Percentiles rank a stretch among this genome's conserved stretches.
Evolutionary conservation across 2,329 filamentous ascomycete species (phyloP).

Genomic region (Lasiodiplodia gonubiensis): DNA sequence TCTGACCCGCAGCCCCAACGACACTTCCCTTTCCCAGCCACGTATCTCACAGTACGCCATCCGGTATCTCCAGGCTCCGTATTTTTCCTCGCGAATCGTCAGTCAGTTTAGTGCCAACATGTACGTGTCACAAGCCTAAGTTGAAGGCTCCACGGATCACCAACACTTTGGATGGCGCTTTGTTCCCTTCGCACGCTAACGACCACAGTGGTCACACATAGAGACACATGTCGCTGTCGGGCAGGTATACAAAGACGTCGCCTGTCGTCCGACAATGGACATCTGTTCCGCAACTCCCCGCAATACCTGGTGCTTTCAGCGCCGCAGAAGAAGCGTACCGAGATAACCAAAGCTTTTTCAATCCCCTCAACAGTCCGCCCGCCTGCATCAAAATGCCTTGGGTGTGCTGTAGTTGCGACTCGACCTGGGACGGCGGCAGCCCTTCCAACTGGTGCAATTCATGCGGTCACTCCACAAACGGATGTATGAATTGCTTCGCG

Average conservation of each 20-base stretch:
- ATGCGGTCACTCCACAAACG: constrained; percentile 9
- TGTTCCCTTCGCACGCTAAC: constrained; percentile 12
- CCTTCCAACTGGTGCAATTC: constrained; percentile 9
- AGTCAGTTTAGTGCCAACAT: no score
- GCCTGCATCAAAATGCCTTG: constrained; percentile 9
- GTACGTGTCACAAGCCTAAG: constrained; percentile 1
- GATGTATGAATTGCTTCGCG: constrained; percentile 23
- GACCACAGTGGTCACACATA: not conserved
- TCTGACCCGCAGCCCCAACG: not conserved
- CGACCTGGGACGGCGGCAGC: constrained; percentile 3
- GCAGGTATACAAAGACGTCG: constrained; percentile 15
- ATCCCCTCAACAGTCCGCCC: not conserved
- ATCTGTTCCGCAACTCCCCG: not conserved
- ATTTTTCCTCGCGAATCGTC: not conserved
- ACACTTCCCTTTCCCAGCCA: not conserved
- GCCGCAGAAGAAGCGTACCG: not conserved
- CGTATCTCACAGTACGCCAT: not conserved
- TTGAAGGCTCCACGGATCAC: not conserved
- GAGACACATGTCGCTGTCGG: constrained; percentile 10
- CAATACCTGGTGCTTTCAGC: not conserved
- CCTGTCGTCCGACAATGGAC: constrained; percentile 2
- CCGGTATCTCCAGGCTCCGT: not conserved
- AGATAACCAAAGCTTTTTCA: not conserved
- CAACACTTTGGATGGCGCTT: not conserved
- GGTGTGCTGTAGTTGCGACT: constrained; percentile 19